Evolutionary conservation across 129 eudicot genomes (phyloP), one percentile per base, ranked within the genome.

Genomic region (Escallonia rubra): DNA sequence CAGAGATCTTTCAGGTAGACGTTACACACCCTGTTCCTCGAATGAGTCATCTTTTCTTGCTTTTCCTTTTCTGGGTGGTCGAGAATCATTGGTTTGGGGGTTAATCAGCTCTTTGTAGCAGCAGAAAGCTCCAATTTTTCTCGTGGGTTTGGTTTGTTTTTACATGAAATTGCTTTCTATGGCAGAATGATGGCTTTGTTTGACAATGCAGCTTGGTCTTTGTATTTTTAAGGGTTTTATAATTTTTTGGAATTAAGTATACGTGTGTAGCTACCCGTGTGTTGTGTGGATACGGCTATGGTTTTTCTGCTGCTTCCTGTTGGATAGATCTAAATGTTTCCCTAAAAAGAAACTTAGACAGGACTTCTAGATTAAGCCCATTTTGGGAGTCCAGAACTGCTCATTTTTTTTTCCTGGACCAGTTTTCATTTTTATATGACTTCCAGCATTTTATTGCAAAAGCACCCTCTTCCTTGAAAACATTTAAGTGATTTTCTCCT

Each of bases 121-220:
- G 51, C 51, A 47, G 51, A 47, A 10, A 47, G 8, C 10, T 5
- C 51, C 51, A 10, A 5, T 47, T 47, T 47, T 47, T 47, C 10
- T 1, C 10, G 51, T 47, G 51, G 51, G 6, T 11, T 11, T 50
- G 10, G 34, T 45, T 15, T 13, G 11, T 8, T 59, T 34, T n/a
- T 57, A 2, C 3, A 34, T 5, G 7, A 71, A 59, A 14, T 71
- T 5, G 46, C 3, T 8, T 7, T 50, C 14, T 61, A 11, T 12
- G 41, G 60, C 41, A 10, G 39, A 46, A 46, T 46, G 45, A 16
- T 9, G 23, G 56, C n/a, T 59, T 4, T 40, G 39, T 38, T 58
- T 58, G 10, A n/a, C 62, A 55, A 61, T 61, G 54, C 41, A 51
- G 59, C 42, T 15, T 62, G 42, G 4, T 62, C 50, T 14, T 71